Percentiles rank a stretch among this genome's conserved stretches.
These are phyloP conservation scores for Penstemon eatonii DNA, from an alignment of 257 asterid genomes.

Conservation along the genomic window DNA sequence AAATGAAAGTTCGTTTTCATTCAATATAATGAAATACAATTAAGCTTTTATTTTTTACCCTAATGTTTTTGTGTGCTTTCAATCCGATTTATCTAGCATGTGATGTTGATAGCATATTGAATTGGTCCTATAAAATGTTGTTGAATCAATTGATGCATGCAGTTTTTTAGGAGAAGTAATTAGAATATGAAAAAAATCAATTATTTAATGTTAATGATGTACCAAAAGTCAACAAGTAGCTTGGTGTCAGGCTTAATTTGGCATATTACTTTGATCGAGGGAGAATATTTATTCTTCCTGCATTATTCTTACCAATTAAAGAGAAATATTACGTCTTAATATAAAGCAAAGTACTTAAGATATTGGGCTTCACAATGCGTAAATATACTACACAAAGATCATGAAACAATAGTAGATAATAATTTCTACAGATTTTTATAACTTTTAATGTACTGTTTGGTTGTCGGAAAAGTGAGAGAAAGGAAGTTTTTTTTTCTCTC, in stretches of 20 bases:
- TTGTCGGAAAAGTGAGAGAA: too few species aligned
- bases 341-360: not conserved
- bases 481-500: too few species aligned
- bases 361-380: not conserved
- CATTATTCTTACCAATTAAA: constrained; percentile 9
- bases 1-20: too few species aligned
- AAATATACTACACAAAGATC: not conserved
- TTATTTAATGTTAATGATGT: not conserved
- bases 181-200: not conserved
- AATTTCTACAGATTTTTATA: not conserved
- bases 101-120: too few species aligned
- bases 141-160: constrained; percentile 21
- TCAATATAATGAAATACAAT: too few species aligned
- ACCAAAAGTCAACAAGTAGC: constrained; percentile 34
- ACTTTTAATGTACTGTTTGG: too few species aligned
- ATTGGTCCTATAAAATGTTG: constrained; percentile 8
- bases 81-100: too few species aligned
- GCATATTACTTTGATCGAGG: constrained; percentile 26
- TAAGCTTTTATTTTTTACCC: too few species aligned
- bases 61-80: too few species aligned
- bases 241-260: constrained; percentile 27
- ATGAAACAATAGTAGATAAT: not conserved
- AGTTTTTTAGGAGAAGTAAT: not conserved
- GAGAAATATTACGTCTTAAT: not conserved
- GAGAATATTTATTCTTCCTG: constrained; percentile 26